Evolutionary conservation across 768 basidiomycete species (phyloP), one percentile per base, ranked within the genome.

Genomic region (Serendipita sp.): DNA sequence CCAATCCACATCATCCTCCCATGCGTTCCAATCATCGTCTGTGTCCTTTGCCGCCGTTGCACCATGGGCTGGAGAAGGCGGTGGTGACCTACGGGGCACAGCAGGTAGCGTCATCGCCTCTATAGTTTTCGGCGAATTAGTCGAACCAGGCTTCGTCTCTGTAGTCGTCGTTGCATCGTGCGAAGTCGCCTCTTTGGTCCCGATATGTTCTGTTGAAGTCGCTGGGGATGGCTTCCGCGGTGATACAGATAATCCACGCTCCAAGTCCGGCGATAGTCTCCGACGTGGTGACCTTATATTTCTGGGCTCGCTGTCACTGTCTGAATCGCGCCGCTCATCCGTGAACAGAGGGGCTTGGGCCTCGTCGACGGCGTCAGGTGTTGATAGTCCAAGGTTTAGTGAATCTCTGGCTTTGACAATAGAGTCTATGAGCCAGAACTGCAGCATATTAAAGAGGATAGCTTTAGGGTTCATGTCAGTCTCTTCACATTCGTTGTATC

Each of bases 391-490:
- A 37, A 3, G 48, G 64, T 40, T 53, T 36, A 40, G 52, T 34
- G 63, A 16, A 44, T 53, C 34, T 64, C 33, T 34, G 4, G 85
- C 85, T 74, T 93, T 93, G 71, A 93, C 88, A 62, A 93, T 92
- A 0, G 88, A 87, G 74, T 96, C 91, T 65, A 96, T 93, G 62
- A 96, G 76, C 84, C 93, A 93, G 79, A 97, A 97, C 72, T 98
- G 95, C 10, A 91, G 68, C 43, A 91, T 75, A 72, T 92, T 92
- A 88, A 91, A 90, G 46, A 84, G 75, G 68, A 88, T 87, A 23
- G 68, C 40, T 40, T 5, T 13, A 33, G 50, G 23, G 5, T 52
- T 33, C 23, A 6, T 16, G 16, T 33, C 23, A 27, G 50, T 4
- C 18, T 46, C 23, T 64, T 18, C 3, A 15, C 3, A 60, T 8